Evolutionary conservation across 768 basidiomycete genomes (phyloP).

Genomic region (Mycena haematopus): DNA sequence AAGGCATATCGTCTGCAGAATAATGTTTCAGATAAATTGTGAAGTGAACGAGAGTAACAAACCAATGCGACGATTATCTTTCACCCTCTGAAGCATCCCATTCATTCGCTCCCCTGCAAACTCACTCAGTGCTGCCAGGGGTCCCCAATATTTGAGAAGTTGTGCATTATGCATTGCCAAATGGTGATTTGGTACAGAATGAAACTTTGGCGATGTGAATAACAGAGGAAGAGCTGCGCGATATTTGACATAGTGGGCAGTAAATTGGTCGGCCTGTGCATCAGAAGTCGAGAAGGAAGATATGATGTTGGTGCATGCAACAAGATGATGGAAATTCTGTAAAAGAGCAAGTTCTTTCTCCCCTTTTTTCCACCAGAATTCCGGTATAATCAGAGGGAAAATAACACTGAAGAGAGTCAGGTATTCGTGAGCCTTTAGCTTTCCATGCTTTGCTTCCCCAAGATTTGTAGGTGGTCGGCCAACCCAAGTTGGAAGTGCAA

Average conservation of each 20-base stretch:
- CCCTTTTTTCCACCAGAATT: constrained; percentile 33
- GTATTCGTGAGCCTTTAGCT: constrained; percentile 41
- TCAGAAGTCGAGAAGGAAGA: constrained; percentile 33
- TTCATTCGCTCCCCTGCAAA: constrained; percentile 40
- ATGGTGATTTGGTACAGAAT: constrained; percentile 40
- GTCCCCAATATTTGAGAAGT: constrained; percentile 40
- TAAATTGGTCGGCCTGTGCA: constrained; percentile 30
- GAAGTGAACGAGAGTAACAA: not conserved
- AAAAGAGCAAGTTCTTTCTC: constrained; percentile 24
- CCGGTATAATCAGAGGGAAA: constrained; percentile 39
- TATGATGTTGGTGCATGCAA: constrained; percentile 37
- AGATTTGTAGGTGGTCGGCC: constrained; percentile 38
- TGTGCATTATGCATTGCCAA: constrained; percentile 41
- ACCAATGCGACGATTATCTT: constrained; percentile 34
- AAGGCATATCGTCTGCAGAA: constrained; percentile 17
- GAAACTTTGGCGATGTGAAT: constrained; percentile 30
- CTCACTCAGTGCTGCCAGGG: constrained; percentile 37
- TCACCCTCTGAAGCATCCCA: constrained; percentile 35
- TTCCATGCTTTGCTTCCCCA: constrained; percentile 40
- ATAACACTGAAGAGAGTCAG: constrained; percentile 36
- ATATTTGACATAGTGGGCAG: constrained; percentile 33
- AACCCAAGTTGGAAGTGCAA: constrained; percentile 29
- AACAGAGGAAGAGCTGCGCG: constrained; percentile 28
- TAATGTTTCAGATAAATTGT: not conserved
- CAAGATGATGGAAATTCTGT: constrained; percentile 34